Evolutionary conservation across 2,329 filamentous ascomycete genomes (phyloP).

Genomic region (Coleophoma crateriformis): DNA sequence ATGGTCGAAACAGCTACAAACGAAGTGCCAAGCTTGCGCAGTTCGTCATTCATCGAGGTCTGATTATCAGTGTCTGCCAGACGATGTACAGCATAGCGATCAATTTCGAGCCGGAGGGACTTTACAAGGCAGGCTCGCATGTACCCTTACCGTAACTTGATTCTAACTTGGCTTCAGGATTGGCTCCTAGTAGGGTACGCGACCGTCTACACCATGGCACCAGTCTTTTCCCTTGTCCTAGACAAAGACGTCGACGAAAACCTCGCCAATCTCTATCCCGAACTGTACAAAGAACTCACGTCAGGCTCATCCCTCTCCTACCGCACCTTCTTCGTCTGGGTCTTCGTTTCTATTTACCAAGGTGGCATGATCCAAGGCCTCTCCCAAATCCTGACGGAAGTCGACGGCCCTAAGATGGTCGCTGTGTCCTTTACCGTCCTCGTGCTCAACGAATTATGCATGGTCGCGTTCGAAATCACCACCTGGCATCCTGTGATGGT

Average conservation of each 20-base stretch:
- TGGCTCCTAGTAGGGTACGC: conserved; percentile 97
- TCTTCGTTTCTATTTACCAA: conserved; percentile 91
- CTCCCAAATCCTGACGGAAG: conserved; percentile 78
- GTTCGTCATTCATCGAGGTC: conserved; percentile 94
- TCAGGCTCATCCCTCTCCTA: conserved; percentile 82
- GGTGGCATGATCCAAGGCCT: conserved; percentile 94
- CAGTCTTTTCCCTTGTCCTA: conserved; percentile 88
- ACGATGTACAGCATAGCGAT: conserved; percentile 96
- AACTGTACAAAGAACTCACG: conserved; percentile 97
- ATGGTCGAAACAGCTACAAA: conserved; percentile 96
- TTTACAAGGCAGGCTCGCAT: conserved; percentile 61
- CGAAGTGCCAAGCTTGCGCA: conserved; percentile 91
- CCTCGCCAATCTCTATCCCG: conserved; percentile 89
- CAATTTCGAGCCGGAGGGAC: conserved; percentile 84
- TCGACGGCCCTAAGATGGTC: conserved; percentile 72
- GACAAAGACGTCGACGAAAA: conserved; percentile 94
- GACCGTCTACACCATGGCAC: conserved; percentile 89
- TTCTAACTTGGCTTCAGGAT: conserved; percentile 43
- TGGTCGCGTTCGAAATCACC: conserved; percentile 95
- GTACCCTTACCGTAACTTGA: not conserved
- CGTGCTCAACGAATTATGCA: conserved; percentile 89
- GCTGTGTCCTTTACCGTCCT: conserved; percentile 88
- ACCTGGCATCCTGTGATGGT: conserved; percentile 98
- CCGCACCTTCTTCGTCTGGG: conserved; percentile 95
- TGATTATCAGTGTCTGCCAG: conserved; percentile 94